These are phyloP conservation scores for Hypoxylon sp. DNA, from an alignment of 2,329 filamentous ascomycete genomes.

Conservation along the genomic window DNA sequence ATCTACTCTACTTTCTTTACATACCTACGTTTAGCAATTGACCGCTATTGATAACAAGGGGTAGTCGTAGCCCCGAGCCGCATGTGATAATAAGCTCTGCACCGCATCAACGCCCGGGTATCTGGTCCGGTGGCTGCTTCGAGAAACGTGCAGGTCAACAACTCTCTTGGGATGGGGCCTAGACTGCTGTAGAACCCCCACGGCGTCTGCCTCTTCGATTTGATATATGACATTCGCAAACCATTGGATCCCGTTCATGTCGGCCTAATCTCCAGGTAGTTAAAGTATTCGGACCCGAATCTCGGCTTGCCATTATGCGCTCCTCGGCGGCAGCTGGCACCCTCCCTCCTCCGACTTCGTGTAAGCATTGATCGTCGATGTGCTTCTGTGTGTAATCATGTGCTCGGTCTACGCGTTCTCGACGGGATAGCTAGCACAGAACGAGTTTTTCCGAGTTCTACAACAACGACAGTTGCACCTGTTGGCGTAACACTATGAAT, in stretches of 20 bases:
- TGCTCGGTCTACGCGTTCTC: neutral
- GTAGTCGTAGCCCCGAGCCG: constrained; percentile 4
- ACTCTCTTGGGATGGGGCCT: constrained; percentile 10
- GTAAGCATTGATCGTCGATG: neutral
- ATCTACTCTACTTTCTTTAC: neutral
- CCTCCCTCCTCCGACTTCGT: neutral
- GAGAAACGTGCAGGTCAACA: constrained; percentile 28
- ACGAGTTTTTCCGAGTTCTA: neutral
- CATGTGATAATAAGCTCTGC: constrained; percentile 15
- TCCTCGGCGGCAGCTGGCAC: neutral
- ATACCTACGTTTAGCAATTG: neutral
- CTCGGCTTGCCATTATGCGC: constrained; percentile 1
- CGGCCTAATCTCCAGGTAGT: neutral
- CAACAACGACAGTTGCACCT: neutral
- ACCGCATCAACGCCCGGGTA: constrained; percentile 9
- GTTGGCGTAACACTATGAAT: neutral
- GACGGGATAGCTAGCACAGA: neutral
- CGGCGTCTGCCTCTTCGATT: constrained; percentile 14
- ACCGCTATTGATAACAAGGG: neutral
- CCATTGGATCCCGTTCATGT: neutral
- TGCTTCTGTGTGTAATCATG: neutral
- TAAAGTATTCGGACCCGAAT: constrained; percentile 10
- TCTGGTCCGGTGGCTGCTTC: constrained; percentile 26
- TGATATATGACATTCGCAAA: constrained; percentile 15
- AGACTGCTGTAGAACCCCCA: constrained; percentile 15